These are phyloP conservation scores for Cryphonectria carpinicola DNA, from an alignment of 2,329 filamentous ascomycete genomes.

Conservation along the genomic window DNA sequence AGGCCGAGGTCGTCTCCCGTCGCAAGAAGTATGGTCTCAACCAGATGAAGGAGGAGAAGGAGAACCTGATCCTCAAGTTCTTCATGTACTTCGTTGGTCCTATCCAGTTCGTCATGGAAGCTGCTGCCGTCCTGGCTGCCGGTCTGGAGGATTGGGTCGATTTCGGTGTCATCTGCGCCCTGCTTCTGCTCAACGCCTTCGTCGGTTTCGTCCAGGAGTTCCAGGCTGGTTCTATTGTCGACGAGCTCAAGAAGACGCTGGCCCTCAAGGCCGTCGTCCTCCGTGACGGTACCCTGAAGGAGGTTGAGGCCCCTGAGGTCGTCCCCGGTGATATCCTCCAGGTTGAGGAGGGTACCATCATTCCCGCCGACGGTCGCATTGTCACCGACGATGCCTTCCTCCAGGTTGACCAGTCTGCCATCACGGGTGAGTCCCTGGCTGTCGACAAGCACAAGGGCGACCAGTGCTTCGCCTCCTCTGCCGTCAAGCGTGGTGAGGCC, in stretches of 20 bases:
- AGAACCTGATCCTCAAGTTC: constrained; percentile 84
- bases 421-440: constrained; percentile 89
- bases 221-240: constrained; percentile 88
- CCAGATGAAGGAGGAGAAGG: constrained; percentile 89
- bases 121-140: constrained; percentile 58
- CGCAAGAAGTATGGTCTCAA: constrained; percentile 81
- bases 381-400: constrained; percentile 83
- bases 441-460: constrained; percentile 87
- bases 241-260: constrained; percentile 87
- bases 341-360: constrained; percentile 90
- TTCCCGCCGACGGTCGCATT: constrained; percentile 85
- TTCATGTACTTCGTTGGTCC: constrained; percentile 82
- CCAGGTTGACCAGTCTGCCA: constrained; percentile 89
- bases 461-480: constrained; percentile 81
- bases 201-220: constrained; percentile 91
- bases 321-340: constrained; percentile 90
- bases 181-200: constrained; percentile 80
- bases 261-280: constrained; percentile 86
- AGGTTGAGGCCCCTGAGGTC: constrained; percentile 81
- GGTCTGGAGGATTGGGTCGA: constrained; percentile 90
- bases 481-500: constrained; percentile 87
- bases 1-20: constrained; percentile 65
- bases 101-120: constrained; percentile 89
- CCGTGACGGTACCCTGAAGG: constrained; percentile 76
- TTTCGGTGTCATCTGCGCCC: constrained; percentile 86